phyloP scores from a whole-genome alignment of 164 flowering plant genomes.

The Pachysandra terminalis region DNA sequence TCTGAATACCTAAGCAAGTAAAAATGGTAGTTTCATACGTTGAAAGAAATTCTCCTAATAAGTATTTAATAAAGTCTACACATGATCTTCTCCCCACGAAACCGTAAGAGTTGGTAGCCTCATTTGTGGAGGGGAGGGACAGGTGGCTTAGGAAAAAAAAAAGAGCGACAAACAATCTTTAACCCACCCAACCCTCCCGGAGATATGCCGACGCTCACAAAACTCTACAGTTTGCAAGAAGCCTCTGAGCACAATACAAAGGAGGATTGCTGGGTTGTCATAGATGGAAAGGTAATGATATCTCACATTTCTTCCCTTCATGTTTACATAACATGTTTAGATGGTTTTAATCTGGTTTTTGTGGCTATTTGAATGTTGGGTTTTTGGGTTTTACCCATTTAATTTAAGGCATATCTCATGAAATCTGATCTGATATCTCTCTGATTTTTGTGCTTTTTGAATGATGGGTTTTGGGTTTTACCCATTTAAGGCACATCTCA shows the following conservation, averaged over 20 bases:
- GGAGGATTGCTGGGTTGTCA: slow-evolving; percentile 77
- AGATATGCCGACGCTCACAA: slow-evolving; percentile 69
- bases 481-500: no score
- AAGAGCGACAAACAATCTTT: neutral
- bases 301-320: neutral
- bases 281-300: slow-evolving; percentile 73
- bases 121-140: neutral
- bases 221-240: slow-evolving; percentile 60
- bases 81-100: no score
- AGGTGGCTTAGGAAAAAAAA: neutral
- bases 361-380: no score
- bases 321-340: neutral
- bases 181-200: neutral
- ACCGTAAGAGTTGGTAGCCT: neutral
- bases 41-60: no score
- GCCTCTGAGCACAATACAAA: slow-evolving; percentile 53
- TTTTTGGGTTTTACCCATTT: no score
- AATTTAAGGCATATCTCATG: no score
- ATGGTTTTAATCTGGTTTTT: no score
- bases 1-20: no score
- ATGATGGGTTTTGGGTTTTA: neutral
- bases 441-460: neutral
- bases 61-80: no score
- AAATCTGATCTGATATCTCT: no score
- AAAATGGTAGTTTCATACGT: no score